Percentiles rank a stretch among this genome's conserved stretches.
Conservation (phyloP, 1,284 basidiomycete genomes). For the Xerocomus amazonicus region DNA sequence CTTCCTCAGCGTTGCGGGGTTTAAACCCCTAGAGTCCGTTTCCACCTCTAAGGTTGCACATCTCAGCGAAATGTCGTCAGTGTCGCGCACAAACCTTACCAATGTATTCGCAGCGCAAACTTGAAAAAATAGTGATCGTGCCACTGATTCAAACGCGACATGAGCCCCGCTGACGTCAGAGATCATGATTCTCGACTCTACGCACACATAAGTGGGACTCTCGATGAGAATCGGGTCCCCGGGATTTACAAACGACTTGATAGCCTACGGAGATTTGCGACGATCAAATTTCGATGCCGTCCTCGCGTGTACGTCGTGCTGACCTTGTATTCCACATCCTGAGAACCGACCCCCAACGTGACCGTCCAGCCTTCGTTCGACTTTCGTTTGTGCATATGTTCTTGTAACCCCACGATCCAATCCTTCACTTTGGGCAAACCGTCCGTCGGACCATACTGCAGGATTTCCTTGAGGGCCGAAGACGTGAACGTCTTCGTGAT, state of each 20-base stretch:
- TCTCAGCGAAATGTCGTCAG: neutral
- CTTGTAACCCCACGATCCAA: too few relatives aligned
- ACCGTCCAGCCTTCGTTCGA: too few relatives aligned
- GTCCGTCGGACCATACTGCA: neutral
- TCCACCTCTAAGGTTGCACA: constrained; percentile 56
- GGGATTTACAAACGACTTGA: constrained; percentile 1
- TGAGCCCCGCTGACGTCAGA: too few relatives aligned
- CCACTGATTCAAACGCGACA: constrained; percentile 38
- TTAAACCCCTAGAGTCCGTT: constrained; percentile 74
- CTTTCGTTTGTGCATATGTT: too few relatives aligned
- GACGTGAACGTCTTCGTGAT: neutral
- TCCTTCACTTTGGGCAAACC: neutral
- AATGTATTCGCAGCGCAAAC: constrained; percentile 53
- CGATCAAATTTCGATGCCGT: too few relatives aligned
- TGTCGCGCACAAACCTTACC: constrained; percentile 39
- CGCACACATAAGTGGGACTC: neutral
- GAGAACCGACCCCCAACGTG: too few relatives aligned
- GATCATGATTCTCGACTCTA: neutral
- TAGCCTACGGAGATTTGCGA: too few relatives aligned
- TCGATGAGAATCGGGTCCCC: neutral
- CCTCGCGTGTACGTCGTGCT: too few relatives aligned
- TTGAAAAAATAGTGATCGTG: constrained; percentile 56
- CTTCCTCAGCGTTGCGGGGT: constrained; percentile 52
- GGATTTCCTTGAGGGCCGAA: too few relatives aligned
- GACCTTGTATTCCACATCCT: too few relatives aligned